Percentiles rank a stretch among this genome's conserved stretches.
Conservation (phyloP, 2,329 filamentous ascomycete species). For the Sporothrix brasiliensis region DNA sequence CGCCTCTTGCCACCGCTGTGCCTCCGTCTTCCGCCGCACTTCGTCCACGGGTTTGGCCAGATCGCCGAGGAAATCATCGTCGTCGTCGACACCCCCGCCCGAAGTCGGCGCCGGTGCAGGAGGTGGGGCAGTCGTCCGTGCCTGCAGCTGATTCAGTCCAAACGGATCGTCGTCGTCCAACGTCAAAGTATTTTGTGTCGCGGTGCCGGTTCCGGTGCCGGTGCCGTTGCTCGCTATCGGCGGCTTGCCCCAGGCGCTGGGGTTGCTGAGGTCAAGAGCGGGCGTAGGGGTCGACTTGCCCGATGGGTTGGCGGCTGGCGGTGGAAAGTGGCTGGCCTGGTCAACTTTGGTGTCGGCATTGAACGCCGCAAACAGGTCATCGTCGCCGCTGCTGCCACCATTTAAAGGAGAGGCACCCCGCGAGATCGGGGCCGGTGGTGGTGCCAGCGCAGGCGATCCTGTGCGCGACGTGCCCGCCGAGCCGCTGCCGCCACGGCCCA, state of each 20-base stretch:
- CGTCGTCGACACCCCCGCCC: constrained; percentile 47
- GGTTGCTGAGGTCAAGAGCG: constrained; percentile 56
- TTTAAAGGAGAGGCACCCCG: constrained; percentile 38
- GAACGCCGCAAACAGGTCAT: constrained; percentile 69
- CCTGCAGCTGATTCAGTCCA: constrained; percentile 69
- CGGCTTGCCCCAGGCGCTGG: constrained; percentile 56
- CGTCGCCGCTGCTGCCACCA: constrained; percentile 50
- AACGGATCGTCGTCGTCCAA: constrained; percentile 78
- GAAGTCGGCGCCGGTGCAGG: constrained; percentile 39
- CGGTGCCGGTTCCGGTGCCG: constrained; percentile 36
- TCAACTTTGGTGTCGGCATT: constrained; percentile 68
- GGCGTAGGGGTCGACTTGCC: constrained; percentile 51
- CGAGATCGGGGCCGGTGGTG: constrained; percentile 35
- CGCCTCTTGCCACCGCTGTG: constrained; percentile 38
- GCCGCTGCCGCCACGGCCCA: constrained; percentile 53
- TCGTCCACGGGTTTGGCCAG: constrained; percentile 67
- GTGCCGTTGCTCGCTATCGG: constrained; percentile 31
- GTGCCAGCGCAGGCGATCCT: constrained; percentile 48
- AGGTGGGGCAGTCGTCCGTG: constrained; percentile 41
- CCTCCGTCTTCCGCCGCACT: constrained; percentile 54
- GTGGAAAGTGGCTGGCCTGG: constrained; percentile 64
- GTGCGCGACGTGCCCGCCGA: constrained; percentile 54
- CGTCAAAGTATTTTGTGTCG: constrained; percentile 57
- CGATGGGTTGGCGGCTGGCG: constrained; percentile 49
- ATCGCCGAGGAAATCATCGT: constrained; percentile 68